Percentiles rank a stretch among this genome's conserved stretches.
phyloP scores from a whole-genome alignment of 371 early-diverging fungal species.

The Mortierella sp. region DNA sequence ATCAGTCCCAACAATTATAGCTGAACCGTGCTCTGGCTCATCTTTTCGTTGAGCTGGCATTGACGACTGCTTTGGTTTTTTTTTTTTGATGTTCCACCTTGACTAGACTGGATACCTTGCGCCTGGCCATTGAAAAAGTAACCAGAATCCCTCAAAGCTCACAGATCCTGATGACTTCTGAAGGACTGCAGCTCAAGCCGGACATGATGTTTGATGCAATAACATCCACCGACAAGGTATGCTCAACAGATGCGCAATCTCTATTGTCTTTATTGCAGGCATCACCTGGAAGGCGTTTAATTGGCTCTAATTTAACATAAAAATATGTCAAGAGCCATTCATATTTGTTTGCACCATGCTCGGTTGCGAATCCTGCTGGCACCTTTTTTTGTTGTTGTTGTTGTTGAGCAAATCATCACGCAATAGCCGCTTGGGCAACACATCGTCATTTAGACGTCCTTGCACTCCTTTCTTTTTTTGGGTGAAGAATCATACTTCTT shows the following conservation, averaged over 20 bases:
- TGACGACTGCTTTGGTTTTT: neutral
- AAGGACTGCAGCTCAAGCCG: conserved; percentile 66
- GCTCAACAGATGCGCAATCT: conserved; percentile 1
- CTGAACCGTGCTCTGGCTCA: neutral
- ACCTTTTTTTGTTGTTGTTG: neutral
- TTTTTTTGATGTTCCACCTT: neutral
- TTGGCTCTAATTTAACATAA: neutral
- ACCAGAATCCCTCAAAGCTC: conserved; percentile 63
- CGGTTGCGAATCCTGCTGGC: neutral
- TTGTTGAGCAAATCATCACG: neutral
- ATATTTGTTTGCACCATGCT: neutral
- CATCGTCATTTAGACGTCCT: too few relatives aligned
- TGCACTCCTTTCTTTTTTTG: neutral
- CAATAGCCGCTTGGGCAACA: neutral
- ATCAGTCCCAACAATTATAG: neutral
- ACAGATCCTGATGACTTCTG: conserved; percentile 75
- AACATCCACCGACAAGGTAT: conserved; percentile 66
- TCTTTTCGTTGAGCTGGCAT: neutral
- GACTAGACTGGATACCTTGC: conserved; percentile 65
- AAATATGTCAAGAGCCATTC: neutral
- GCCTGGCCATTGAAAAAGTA: conserved; percentile 60
- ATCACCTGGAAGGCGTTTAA: conserved; percentile 3
- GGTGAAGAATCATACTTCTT: neutral
- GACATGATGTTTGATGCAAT: conserved; percentile 64
- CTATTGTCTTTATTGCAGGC: neutral